Percentiles rank a stretch among this genome's conserved stretches.
Evolutionary conservation across 2,329 filamentous ascomycete genomes (phyloP).

Genomic region (Calonectria hawksworthii): DNA sequence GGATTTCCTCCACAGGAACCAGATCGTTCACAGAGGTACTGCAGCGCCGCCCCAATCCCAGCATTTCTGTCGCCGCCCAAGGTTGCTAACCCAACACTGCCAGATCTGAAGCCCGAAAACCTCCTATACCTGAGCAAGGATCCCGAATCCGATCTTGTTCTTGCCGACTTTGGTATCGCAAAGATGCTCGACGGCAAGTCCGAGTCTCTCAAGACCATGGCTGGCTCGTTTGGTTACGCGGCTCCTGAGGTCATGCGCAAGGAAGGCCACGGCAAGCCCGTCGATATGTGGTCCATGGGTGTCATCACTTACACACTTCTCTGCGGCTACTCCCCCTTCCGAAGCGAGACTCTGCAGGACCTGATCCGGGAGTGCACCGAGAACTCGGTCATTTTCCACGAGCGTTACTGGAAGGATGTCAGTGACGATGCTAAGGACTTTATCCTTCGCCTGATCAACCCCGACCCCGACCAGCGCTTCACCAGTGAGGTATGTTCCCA

Average conservation of each 20-base stretch:
- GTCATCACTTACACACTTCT: slow-evolving; percentile 99
- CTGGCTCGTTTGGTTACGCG: slow-evolving; percentile 97
- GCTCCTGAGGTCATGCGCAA: slow-evolving; percentile 99
- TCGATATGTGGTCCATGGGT: slow-evolving; percentile 99
- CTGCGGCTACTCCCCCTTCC: slow-evolving; percentile 98
- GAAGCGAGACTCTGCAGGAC: slow-evolving; percentile 92
- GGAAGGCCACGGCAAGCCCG: slow-evolving; percentile 95
- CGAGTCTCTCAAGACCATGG: slow-evolving; percentile 97
- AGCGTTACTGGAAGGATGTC: slow-evolving; percentile 98
- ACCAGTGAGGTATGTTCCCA: slow-evolving; percentile 75
- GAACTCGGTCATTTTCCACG: slow-evolving; percentile 91
- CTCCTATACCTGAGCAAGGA: slow-evolving; percentile 90
- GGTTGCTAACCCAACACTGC: slow-evolving; percentile 10
- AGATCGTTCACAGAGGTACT: slow-evolving; percentile 94
- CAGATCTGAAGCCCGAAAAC: slow-evolving; percentile 98
- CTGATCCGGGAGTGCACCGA: slow-evolving; percentile 94
- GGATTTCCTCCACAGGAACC: slow-evolving; percentile 92
- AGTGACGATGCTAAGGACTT: slow-evolving; percentile 96
- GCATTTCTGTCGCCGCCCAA: not conserved
- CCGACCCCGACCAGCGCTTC: slow-evolving; percentile 81
- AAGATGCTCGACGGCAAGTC: slow-evolving; percentile 95
- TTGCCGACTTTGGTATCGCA: slow-evolving; percentile 98
- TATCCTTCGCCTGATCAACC: slow-evolving; percentile 84
- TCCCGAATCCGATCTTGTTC: slow-evolving; percentile 84
- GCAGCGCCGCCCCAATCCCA: slow-evolving; percentile 25